Conservation (phyloP, 768 basidiomycete genomes). For the Mycena rebaudengoi region DNA sequence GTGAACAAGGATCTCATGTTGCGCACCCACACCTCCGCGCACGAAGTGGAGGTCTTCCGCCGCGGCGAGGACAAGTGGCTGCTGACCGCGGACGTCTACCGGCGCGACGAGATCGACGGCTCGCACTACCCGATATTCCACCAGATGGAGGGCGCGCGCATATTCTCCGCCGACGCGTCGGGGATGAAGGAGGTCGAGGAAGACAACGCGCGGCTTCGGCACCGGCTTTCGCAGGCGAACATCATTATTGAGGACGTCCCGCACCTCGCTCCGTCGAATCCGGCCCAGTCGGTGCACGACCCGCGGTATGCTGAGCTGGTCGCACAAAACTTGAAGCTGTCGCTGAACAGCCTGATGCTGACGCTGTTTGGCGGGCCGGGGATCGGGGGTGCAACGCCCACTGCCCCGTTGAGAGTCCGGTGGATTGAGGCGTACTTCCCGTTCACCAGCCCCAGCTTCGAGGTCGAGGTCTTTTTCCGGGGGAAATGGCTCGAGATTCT, state of each 20-base stretch:
- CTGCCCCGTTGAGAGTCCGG: slow-evolving; percentile 84
- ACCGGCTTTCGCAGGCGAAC: slow-evolving; percentile 71
- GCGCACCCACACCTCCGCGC: slow-evolving; percentile 97
- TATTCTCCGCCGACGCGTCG: slow-evolving; percentile 69
- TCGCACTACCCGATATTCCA: slow-evolving; percentile 99
- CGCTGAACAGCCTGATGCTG: slow-evolving; percentile 86
- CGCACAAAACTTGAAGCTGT: slow-evolving; percentile 87
- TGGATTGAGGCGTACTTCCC: slow-evolving; percentile 99
- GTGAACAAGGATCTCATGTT: slow-evolving; percentile 91
- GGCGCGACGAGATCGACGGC: slow-evolving; percentile 96
- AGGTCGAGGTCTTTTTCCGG: slow-evolving; percentile 96
- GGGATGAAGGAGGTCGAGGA: slow-evolving; percentile 71
- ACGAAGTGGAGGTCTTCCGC: slow-evolving; percentile 92
- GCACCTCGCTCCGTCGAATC: slow-evolving; percentile 77
- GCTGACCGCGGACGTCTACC: slow-evolving; percentile 95
- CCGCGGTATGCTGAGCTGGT: slow-evolving; percentile 76
- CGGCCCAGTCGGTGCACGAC: slow-evolving; percentile 82
- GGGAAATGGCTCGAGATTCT: slow-evolving; percentile 98
- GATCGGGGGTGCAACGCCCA: slow-evolving; percentile 42
- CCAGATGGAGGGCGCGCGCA: slow-evolving; percentile 94
- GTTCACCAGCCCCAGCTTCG: slow-evolving; percentile 97
- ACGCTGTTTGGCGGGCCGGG: slow-evolving; percentile 77
- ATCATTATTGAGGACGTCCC: slow-evolving; percentile 91
- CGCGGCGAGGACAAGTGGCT: slow-evolving; percentile 85
- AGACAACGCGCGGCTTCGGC: slow-evolving; percentile 72